Evolutionary conservation across 2,329 filamentous ascomycete species (phyloP), one percentile per base, ranked within the genome.

Genomic region (Stachybotrys chartarum): DNA sequence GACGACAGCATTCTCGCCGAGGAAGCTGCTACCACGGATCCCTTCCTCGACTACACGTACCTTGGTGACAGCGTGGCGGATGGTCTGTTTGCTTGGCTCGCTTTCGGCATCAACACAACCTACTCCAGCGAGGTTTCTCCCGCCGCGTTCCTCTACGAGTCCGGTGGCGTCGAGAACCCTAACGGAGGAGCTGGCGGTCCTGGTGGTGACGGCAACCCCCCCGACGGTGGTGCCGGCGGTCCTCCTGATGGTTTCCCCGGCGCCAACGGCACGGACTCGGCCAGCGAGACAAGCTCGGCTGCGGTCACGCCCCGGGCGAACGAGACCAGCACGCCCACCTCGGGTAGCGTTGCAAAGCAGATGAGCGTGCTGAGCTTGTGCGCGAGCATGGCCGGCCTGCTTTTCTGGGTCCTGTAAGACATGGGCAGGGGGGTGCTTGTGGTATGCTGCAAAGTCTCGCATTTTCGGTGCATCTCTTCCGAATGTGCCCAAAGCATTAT

Each of bases 1-100:
- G 72, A 80, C 0, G 84, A 87, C 60, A 42, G 55, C 14, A 63
- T 68, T 24, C 73, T 84, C 50, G 73, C 79, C 44, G 65, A 76
- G 18, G 70, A 77, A 61, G 74, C 76, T 5, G 76, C 76, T 42
- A 74, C 75, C 31, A 79, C 80, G 52, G 80, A 84, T 58, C 83
- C 83, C 0, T 69, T 85, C 60, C 71, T 84, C 59, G 75, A 84
- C 63, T 85, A 84, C 59, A 76, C 80, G 11, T 72, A 78, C 4
- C 73, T 86, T 4, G 82, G 83, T 1, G 77, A 84, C 35, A 68
- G 69, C 30, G 60, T 81, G 11, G 59, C 63, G 1, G 79, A 83
- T 32, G 81, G 81, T 18, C 61, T 84, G 39, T 73, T 83, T 52
- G 78, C 73, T 2, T 84, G 80, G 81, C 76, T 84, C 54, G 72